Evolutionary conservation across 108 stramenopile species (phyloP).

Genomic region (Cyclotella choctawhatcheeana): DNA sequence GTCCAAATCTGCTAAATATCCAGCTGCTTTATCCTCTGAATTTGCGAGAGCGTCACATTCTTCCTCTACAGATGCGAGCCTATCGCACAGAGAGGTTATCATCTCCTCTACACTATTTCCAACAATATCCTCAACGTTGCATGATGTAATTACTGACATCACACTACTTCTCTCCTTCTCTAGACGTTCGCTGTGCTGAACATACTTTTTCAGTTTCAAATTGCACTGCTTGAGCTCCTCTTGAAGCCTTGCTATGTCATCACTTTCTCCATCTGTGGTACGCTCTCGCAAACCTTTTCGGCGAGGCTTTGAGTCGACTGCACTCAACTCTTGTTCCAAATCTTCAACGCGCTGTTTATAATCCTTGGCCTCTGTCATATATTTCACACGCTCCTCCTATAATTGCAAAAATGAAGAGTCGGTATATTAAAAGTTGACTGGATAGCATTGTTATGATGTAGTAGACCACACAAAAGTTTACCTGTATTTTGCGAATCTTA

Average conservation of each 20-base stretch:
- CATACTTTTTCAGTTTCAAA: slow-evolving; percentile 80
- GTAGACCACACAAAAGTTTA: too few species aligned
- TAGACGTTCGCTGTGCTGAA: slow-evolving; percentile 71
- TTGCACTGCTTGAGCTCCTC: slow-evolving; percentile 79
- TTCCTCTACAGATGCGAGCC: slow-evolving; percentile 67
- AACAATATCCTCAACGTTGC: slow-evolving; percentile 49
- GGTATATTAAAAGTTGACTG: not conserved
- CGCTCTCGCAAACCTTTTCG: slow-evolving; percentile 40
- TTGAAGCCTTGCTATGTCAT: slow-evolving; percentile 58
- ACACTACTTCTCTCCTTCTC: slow-evolving; percentile 77
- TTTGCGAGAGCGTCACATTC: slow-evolving; percentile 57
- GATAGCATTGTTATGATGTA: too few species aligned
- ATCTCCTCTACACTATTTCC: slow-evolving; percentile 65
- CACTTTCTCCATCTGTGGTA: slow-evolving; percentile 28
- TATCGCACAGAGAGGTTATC: slow-evolving; percentile 66
- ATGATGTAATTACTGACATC: slow-evolving; percentile 49
- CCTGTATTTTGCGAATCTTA: slow-evolving; percentile 78
- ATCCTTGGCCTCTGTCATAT: slow-evolving; percentile 59
- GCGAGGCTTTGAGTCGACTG: slow-evolving; percentile 15
- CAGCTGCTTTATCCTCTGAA: slow-evolving; percentile 44
- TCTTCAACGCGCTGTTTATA: slow-evolving; percentile 57
- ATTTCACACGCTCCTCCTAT: slow-evolving; percentile 51
- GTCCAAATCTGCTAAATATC: slow-evolving; percentile 54
- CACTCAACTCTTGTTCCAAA: slow-evolving; percentile 37
- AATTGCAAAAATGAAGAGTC: too few species aligned